Conservation (phyloP, 2,329 filamentous ascomycete genomes). For the Magnaporthiopsis incrustans region DNA sequence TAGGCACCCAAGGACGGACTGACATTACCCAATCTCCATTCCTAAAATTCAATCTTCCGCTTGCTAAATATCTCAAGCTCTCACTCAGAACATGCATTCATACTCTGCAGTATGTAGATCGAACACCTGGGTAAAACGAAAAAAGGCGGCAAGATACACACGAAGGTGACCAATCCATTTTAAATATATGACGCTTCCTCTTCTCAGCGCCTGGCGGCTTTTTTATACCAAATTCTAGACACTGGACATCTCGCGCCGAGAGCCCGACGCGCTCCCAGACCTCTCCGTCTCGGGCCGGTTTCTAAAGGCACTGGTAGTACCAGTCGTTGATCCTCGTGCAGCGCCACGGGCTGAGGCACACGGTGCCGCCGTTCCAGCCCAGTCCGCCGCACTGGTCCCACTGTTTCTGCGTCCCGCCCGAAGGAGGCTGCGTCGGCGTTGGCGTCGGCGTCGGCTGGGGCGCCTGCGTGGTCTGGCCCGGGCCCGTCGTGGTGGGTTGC, state of each 20-base stretch:
- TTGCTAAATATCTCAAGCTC: no score
- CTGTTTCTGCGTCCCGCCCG: background rate
- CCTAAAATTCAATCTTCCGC: no score
- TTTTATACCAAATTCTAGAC: no score
- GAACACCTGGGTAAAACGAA: no score
- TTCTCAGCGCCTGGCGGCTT: no score
- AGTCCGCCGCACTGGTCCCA: conserved; percentile 3
- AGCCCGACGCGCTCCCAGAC: background rate
- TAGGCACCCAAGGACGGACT: background rate
- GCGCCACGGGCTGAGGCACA: conserved; percentile 2
- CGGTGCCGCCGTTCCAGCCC: conserved; percentile 3
- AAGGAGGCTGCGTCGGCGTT: background rate
- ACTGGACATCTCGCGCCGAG: no score
- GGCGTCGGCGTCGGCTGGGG: background rate
- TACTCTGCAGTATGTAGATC: no score
- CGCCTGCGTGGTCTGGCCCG: background rate
- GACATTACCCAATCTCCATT: no score
- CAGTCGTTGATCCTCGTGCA: conserved; percentile 5
- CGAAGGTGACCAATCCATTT: background rate
- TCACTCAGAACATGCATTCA: no score
- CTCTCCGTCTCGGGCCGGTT: background rate
- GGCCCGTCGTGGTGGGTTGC: background rate
- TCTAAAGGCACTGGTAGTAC: conserved; percentile 5
- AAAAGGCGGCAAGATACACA: background rate
- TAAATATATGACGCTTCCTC: no score